Base-by-base conservation (phyloP, 768 basidiomycete genomes). In the Tubosaeta brunneosetosa region DNA sequence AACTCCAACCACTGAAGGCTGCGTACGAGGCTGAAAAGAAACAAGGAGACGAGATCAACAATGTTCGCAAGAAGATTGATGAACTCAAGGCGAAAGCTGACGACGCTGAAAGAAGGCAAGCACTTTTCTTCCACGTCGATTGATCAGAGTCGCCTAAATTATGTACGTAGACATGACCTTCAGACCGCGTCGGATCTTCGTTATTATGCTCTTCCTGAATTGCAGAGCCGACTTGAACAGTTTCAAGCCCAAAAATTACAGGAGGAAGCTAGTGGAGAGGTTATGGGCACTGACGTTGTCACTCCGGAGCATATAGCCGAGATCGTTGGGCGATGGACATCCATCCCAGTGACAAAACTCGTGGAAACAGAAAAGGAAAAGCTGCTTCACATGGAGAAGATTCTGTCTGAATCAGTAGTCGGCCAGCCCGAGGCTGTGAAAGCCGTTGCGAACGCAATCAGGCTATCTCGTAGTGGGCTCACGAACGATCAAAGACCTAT, bases 291-390 rank as follows among this genome's bases (percentile, higher is more conserved):
- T 16, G 88, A 92, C 55, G 76, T 76, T 10, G 94, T 97, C 44
- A 88, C 87, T 4, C 77, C 91, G 16, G 92, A 94, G 55, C 84
- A 90, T 55, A 97, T 99, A 54, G 91, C 93, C 16, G 91, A 94
- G 66, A 94, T 98, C 56, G 92, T 98, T 25, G 88, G 83, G 17
- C 80, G 88, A 51, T 97, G 94, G 94, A 95, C 93, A 4, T 85
- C 84, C 40, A 91, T 98, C 51, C 95, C 95, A 2, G 88, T 95
- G 12, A 88, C 88, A 27, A 78, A 87, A 19, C 74, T 97, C 36
- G 79, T 92, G 74, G 86, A 88, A n/a, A 83, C 88, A 2, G 90
- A 98, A 73, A 86, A 85, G 69, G 92, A 97, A 66, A 94, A 95
- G 70, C 73, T 93, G 26, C 71, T 93, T 37, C 74, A 77, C 62